Evolutionary conservation across 768 basidiomycete genomes (phyloP).

Genomic region (Hericium alpestre): DNA sequence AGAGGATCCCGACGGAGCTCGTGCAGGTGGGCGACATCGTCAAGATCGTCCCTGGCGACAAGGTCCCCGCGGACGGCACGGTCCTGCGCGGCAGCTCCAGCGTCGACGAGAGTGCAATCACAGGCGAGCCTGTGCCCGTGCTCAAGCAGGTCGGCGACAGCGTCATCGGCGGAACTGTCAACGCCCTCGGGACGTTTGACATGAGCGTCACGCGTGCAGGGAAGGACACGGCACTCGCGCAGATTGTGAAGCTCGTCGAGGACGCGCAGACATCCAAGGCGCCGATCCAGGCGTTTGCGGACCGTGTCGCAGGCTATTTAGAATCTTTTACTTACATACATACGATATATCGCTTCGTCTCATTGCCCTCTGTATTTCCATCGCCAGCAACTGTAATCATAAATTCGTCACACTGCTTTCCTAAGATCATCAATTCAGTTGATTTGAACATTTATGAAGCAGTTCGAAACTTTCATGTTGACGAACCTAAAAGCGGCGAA

Average conservation of each 20-base stretch:
- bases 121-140: conserved; percentile 87
- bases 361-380: no score
- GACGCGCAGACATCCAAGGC: conserved; percentile 98
- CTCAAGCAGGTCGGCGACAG: conserved; percentile 73
- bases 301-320: conserved; percentile 74
- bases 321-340: no score
- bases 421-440: no score
- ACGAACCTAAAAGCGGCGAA: no score
- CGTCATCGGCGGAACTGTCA: conserved; percentile 95
- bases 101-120: conserved; percentile 93
- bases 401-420: no score
- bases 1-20: conserved; percentile 87
- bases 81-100: conserved; percentile 79
- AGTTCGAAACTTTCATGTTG: no score
- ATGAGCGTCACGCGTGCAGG: conserved; percentile 94
- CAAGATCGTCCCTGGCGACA: conserved; percentile 93
- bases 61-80: conserved; percentile 82
- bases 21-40: conserved; percentile 89
- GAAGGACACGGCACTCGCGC: conserved; percentile 89
- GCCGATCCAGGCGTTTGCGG: conserved; percentile 95
- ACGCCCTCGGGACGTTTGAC: conserved; percentile 93
- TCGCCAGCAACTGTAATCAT: no score
- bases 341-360: no score
- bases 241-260: conserved; percentile 94
- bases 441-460: no score